Base-by-base conservation (phyloP, 257 asterid genomes). In the Solanum virginianum region DNA sequence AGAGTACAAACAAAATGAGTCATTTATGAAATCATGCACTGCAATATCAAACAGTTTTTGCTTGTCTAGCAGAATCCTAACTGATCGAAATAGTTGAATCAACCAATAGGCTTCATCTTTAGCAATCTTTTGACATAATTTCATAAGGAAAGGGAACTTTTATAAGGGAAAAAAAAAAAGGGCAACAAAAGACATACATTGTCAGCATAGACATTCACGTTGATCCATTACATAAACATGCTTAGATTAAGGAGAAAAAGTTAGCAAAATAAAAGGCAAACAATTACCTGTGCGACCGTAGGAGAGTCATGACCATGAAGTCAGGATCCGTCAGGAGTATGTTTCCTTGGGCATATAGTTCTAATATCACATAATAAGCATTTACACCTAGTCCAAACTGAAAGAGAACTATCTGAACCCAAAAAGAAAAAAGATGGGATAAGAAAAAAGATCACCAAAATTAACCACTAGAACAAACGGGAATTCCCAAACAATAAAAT, bases 331-430 rank as follows among this genome's bases (percentile, higher is more conserved):
- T 95, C 53, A 97, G 98, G 82, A 97, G 83, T 89, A 97, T 92
- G 88, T 97, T 97, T 85, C 99, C 99, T 93, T 97, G 99, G 84
- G 99, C 96, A 92, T 97, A 97, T 81, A 97, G 91, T 92, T 97
- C 99, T 92, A 97, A 88, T 83, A 97, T 94, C 81, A 97, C 90
- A 85, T 94, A 97, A 90, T 95, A 95, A 53, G 99, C 98, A 89
- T 94, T 94, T 86, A 45, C 91, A 75, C 98, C 98, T 79, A 91
- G 88, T 87, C 99, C 99, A 90, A 97, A 97, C 87, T 97, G 99
- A 85, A 97, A 95, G 86, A 97, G 90, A 87, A 97, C 90, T 83
- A 97, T 97, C 99, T 97, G 91, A 26, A 54, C 36, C 77, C 82
- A 51, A 29, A 18, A 45, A n/a, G n/a, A 26, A 17, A 10, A 53